Conservation (phyloP, 345 rosid species). For the Euphorbia pulcherrima region DNA sequence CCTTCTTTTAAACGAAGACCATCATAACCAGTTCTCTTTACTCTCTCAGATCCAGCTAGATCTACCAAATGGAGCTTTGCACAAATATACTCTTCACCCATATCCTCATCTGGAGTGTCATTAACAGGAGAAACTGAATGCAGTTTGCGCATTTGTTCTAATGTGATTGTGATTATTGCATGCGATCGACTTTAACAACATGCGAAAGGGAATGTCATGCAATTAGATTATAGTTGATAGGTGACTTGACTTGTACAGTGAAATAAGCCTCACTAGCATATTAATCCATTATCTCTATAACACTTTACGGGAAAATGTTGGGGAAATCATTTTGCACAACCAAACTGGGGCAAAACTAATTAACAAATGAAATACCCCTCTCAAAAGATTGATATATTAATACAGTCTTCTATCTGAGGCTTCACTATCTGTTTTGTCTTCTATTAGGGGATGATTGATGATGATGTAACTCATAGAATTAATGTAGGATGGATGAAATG, state of each 20-base stretch:
- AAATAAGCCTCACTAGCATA: conserved; percentile 10
- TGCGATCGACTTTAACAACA: conserved; percentile 80
- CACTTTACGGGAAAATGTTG: neutral
- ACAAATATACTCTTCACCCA: conserved; percentile 83
- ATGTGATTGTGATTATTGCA: conserved; percentile 93
- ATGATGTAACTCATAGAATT: too few relatives aligned
- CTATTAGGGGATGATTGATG: too few relatives aligned
- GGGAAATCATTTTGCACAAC: neutral
- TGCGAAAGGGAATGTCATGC: conserved; percentile 26
- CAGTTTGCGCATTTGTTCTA: conserved; percentile 86
- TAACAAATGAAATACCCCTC: neutral
- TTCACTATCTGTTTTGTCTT: neutral
- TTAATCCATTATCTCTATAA: conserved; percentile 11
- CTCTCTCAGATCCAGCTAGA: conserved; percentile 97
- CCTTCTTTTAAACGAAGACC: conserved; percentile 96
- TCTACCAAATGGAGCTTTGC: conserved; percentile 97
- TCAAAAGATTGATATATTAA: conserved; percentile 1
- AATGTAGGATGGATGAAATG: too few relatives aligned
- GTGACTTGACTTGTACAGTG: conserved; percentile 4
- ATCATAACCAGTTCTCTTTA: conserved; percentile 92
- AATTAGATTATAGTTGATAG: conserved; percentile 23
- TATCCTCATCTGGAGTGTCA: conserved; percentile 45
- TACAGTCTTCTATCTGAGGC: neutral
- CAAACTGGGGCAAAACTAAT: conserved; percentile 1
- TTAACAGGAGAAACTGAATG: conserved; percentile 46